phyloP scores from a whole-genome alignment of 2,329 filamentous ascomycete species.

The Colletotrichum kahawae region DNA sequence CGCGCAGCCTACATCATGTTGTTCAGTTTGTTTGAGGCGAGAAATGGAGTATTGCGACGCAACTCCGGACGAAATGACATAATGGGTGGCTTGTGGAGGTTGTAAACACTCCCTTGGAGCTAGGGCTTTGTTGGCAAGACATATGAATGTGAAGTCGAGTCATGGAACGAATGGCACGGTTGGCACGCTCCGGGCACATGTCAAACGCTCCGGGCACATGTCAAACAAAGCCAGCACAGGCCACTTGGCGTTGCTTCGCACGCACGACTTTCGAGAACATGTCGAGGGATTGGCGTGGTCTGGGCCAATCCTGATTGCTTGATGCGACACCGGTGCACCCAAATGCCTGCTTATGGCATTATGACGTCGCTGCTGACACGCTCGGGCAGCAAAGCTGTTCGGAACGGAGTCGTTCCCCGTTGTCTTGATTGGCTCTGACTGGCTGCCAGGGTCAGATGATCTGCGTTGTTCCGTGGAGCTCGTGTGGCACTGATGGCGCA shows the following conservation, averaged over 20 bases:
- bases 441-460: slow-evolving; percentile 12
- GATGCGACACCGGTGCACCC: background rate
- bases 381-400: background rate
- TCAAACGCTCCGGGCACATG: slow-evolving; percentile 8
- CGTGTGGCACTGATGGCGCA: slow-evolving; percentile 15
- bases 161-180: background rate
- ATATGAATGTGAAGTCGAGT: background rate
- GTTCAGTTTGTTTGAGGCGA: background rate
- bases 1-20: background rate
- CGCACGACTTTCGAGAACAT: background rate
- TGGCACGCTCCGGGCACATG: background rate
- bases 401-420: background rate
- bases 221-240: slow-evolving; percentile 2
- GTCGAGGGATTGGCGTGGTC: background rate
- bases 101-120: background rate
- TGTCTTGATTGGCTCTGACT: background rate
- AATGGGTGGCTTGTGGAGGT: background rate
- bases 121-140: background rate
- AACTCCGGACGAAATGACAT: slow-evolving; percentile 9
- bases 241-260: background rate
- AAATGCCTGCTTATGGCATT: background rate
- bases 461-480: slow-evolving; percentile 3
- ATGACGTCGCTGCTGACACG: slow-evolving; percentile 7
- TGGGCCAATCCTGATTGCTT: background rate
- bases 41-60: background rate